These are phyloP conservation scores for Corniculantispora saksenae DNA, from an alignment of 2,329 filamentous ascomycete genomes.

Conservation along the genomic window DNA sequence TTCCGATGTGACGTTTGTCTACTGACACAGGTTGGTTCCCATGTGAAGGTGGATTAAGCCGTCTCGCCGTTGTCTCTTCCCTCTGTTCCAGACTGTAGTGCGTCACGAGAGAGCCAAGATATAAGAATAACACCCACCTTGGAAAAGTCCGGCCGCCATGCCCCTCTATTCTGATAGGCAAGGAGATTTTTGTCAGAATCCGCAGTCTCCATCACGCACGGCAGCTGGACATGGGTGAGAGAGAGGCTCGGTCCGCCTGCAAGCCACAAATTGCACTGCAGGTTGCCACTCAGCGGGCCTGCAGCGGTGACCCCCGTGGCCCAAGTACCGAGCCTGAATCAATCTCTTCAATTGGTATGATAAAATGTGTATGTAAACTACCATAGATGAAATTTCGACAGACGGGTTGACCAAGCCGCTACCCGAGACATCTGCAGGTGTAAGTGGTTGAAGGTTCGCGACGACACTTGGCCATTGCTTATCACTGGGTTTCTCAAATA, in stretches of 20 bases:
- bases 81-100: background rate
- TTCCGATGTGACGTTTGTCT: background rate
- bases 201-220: background rate
- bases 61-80: background rate
- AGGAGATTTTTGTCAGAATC: background rate
- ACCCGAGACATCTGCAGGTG: background rate
- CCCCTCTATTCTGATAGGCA: background rate
- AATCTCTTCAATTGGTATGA: background rate
- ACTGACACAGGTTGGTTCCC: background rate
- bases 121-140: background rate
- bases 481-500: too few relatives aligned
- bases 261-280: slow-evolving; percentile 11
- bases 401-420: background rate
- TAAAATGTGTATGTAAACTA: background rate
- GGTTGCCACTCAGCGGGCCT: background rate
- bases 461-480: background rate
- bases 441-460: background rate
- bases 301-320: background rate
- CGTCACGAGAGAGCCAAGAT: background rate
- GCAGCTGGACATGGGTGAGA: background rate
- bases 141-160: background rate
- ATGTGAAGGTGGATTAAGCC: background rate
- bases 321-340: background rate
- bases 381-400: too few relatives aligned
- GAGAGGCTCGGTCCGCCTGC: background rate